phyloP scores from a whole-genome alignment of 2,329 filamentous ascomycete species.

The Penicillium sp. region DNA sequence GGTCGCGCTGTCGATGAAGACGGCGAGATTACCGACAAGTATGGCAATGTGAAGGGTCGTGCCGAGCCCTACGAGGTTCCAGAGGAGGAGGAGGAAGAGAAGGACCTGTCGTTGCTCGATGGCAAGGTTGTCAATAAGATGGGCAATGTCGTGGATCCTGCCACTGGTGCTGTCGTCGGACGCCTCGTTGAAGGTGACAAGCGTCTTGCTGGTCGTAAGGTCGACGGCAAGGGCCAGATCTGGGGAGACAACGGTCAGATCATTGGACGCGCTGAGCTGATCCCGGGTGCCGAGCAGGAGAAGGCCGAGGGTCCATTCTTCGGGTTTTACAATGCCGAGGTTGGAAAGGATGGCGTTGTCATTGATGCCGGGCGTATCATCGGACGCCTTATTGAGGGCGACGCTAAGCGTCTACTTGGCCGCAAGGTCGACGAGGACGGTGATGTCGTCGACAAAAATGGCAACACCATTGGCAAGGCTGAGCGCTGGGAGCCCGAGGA shows the following conservation, averaged over 20 bases:
- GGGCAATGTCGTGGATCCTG: constrained; percentile 59
- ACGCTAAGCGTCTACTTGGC: constrained; percentile 62
- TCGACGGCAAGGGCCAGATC: constrained; percentile 62
- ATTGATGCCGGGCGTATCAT: constrained; percentile 44
- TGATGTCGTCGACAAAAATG: constrained; percentile 66
- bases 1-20: constrained; percentile 77
- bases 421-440: constrained; percentile 68
- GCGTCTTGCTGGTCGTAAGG: constrained; percentile 60
- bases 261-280: constrained; percentile 59
- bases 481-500: constrained; percentile 67
- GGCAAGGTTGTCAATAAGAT: constrained; percentile 64
- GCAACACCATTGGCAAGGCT: constrained; percentile 65
- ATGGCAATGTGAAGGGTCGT: constrained; percentile 62
- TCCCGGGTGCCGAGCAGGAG: constrained; percentile 47
- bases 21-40: constrained; percentile 77
- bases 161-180: constrained; percentile 58
- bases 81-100: constrained; percentile 47
- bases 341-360: constrained; percentile 61
- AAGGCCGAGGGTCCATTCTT: constrained; percentile 59
- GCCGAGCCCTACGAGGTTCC: constrained; percentile 56
- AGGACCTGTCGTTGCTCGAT: constrained; percentile 60
- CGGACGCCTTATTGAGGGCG: constrained; percentile 64
- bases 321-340: constrained; percentile 57
- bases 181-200: constrained; percentile 59
- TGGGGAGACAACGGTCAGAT: constrained; percentile 64